Conservation (phyloP, 2,329 filamentous ascomycete genomes). For the Talaromyces rugulosus region DNA sequence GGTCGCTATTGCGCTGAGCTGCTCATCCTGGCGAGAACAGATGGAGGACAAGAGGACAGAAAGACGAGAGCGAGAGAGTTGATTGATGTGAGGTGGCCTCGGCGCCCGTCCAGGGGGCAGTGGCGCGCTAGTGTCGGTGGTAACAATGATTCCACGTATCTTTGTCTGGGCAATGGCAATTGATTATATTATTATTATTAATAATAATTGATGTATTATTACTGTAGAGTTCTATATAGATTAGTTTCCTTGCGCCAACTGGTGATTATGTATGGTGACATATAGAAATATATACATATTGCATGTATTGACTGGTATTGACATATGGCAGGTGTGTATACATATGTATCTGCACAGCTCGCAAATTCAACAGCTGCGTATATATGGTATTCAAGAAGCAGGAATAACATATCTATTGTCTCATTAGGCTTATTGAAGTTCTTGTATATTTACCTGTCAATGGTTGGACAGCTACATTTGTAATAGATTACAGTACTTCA, state of each 20-base stretch:
- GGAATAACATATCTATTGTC: no score
- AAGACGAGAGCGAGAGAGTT: background rate
- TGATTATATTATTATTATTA: background rate
- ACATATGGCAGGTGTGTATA: no score
- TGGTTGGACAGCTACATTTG: no score
- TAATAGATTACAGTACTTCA: no score
- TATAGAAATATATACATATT: background rate
- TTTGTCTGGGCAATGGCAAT: background rate
- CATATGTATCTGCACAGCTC: no score
- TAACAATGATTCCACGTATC: background rate
- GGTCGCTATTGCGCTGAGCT: background rate
- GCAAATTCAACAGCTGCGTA: no score
- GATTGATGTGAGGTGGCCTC: background rate
- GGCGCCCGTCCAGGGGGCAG: background rate
- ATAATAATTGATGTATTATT: background rate
- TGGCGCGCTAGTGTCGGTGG: background rate
- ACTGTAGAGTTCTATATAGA: background rate
- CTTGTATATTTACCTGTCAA: no score
- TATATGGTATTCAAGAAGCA: no score
- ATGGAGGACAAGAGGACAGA: background rate
- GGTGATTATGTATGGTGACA: no score
- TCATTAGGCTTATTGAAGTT: no score
- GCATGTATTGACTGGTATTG: no score
- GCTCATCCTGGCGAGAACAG: background rate
- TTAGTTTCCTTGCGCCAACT: no score